Evolutionary conservation across 495 filamentous ascomycete genomes (phyloP).

Genomic region (Penicillium parvum): DNA sequence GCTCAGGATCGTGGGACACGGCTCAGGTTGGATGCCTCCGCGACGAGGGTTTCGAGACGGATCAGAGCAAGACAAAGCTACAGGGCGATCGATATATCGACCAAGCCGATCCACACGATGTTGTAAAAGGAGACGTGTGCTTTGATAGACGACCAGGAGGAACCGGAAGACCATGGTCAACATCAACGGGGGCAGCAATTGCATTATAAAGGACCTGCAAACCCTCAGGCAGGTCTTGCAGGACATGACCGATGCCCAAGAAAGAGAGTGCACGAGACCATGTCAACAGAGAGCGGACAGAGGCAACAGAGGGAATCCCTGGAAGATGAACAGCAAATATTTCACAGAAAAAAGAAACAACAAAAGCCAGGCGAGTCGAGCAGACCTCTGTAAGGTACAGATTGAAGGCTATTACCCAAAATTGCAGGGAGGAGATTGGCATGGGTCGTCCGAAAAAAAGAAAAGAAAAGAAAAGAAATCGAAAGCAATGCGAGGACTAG

Average conservation of each 20-base stretch:
- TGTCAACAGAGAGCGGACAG: constrained; percentile 22
- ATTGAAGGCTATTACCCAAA: constrained; percentile 18
- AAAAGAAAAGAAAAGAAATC: constrained; percentile 14
- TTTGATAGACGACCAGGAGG: background rate
- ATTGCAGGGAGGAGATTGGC: constrained; percentile 18
- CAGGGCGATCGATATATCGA: too few relatives aligned
- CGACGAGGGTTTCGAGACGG: too few relatives aligned
- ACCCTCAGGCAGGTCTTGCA: constrained; percentile 16
- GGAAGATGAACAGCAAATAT: constrained; percentile 28
- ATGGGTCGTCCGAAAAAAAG: constrained; percentile 4
- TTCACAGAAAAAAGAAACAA: constrained; percentile 25
- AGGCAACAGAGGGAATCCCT: constrained; percentile 29
- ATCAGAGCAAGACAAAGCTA: too few relatives aligned
- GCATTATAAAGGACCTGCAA: constrained; percentile 26
- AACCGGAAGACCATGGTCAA: constrained; percentile 3
- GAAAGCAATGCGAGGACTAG: constrained; percentile 16
- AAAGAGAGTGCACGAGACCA: constrained; percentile 28
- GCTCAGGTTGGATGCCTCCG: too few relatives aligned
- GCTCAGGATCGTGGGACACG: background rate
- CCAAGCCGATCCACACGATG: too few relatives aligned
- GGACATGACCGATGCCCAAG: constrained; percentile 27
- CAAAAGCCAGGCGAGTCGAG: constrained; percentile 20
- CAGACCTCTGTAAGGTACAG: constrained; percentile 28
- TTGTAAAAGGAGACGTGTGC: background rate
- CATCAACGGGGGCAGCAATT: constrained; percentile 18